Evolutionary conservation across 2,329 filamentous ascomycete genomes (phyloP).

Genomic region (Stachybotrys chlorohalonatus): DNA sequence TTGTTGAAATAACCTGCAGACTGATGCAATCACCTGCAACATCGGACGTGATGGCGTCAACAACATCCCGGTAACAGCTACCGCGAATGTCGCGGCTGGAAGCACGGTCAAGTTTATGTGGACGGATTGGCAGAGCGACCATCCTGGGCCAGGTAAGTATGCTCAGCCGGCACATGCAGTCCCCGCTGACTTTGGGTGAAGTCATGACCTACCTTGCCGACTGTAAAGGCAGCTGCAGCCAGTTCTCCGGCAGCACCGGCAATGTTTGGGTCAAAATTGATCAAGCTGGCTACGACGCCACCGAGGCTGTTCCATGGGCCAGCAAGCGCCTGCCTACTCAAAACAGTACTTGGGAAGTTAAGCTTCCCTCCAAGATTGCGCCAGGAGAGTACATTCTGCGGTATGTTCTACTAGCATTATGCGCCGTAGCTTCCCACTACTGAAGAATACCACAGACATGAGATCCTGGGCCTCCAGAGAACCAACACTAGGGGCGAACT

Average conservation of each 20-base stretch:
- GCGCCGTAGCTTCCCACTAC: not conserved
- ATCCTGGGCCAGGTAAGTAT: not conserved
- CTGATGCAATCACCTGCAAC: conserved; percentile 16
- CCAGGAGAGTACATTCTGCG: conserved; percentile 32
- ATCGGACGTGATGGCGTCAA: conserved; percentile 4
- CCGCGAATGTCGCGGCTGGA: conserved; percentile 22
- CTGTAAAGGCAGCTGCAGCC: conserved; percentile 44
- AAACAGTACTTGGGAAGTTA: conserved; percentile 19
- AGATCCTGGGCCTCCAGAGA: conserved; percentile 37
- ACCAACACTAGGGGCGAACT: conserved; percentile 27
- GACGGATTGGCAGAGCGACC: conserved; percentile 24
- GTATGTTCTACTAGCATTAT: not conserved
- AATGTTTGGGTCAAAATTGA: conserved; percentile 51
- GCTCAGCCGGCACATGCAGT: too few relatives aligned
- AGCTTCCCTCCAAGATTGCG: conserved; percentile 19
- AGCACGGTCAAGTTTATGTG: conserved; percentile 27
- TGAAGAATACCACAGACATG: conserved; percentile 20
- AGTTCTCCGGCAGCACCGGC: conserved; percentile 10
- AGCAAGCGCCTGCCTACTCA: conserved; percentile 28
- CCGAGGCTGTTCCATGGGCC: conserved; percentile 19
- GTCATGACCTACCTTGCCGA: conserved; percentile 53
- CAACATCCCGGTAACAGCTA: conserved; percentile 18
- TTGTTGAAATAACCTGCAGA: conserved; percentile 4
- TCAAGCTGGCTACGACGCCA: conserved; percentile 39
- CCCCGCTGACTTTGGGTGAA: too few relatives aligned